These are phyloP conservation scores for Coccomyxa subellipsoidea DNA, from an alignment of 163 green algal species.

Conservation along the genomic window DNA sequence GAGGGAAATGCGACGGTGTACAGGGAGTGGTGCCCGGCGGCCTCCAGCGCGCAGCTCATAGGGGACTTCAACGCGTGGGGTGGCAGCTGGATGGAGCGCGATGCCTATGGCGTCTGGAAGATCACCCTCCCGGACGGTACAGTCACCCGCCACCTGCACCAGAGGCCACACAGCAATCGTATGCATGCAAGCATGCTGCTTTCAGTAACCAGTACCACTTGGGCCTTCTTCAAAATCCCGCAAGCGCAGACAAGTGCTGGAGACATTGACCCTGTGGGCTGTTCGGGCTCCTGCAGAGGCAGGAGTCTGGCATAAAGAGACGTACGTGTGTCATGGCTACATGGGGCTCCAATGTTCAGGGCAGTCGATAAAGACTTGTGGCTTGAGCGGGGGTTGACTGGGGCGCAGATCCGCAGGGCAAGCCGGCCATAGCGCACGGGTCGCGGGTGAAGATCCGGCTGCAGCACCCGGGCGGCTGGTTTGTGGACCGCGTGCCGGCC, in stretches of 20 bases:
- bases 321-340: too few species aligned
- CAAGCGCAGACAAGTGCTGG: too few species aligned
- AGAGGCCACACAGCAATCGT: too few species aligned
- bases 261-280: too few species aligned
- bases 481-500: conserved; percentile 81
- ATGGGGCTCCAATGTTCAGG: too few species aligned
- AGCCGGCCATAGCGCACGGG: conserved; percentile 80
- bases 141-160: not conserved
- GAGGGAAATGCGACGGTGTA: conserved; percentile 62
- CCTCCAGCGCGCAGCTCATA: conserved; percentile 49
- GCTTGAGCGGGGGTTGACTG: not conserved
- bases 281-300: too few species aligned
- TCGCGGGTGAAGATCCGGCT: conserved; percentile 83
- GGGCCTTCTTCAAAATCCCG: too few species aligned
- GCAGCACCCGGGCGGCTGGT: conserved; percentile 58
- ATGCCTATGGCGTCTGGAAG: conserved; percentile 85
- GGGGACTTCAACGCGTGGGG: conserved; percentile 88
- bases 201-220: too few species aligned
- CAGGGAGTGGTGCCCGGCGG: conserved; percentile 86
- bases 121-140: conserved; percentile 69
- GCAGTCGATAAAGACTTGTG: too few species aligned
- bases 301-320: too few species aligned
- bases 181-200: too few species aligned
- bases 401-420: conserved; percentile 35
- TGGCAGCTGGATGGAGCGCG: conserved; percentile 55